These are phyloP conservation scores for Climacium dendroides DNA, from an alignment of 225 moss, liverwort and hornwort species.

Conservation along the genomic window DNA sequence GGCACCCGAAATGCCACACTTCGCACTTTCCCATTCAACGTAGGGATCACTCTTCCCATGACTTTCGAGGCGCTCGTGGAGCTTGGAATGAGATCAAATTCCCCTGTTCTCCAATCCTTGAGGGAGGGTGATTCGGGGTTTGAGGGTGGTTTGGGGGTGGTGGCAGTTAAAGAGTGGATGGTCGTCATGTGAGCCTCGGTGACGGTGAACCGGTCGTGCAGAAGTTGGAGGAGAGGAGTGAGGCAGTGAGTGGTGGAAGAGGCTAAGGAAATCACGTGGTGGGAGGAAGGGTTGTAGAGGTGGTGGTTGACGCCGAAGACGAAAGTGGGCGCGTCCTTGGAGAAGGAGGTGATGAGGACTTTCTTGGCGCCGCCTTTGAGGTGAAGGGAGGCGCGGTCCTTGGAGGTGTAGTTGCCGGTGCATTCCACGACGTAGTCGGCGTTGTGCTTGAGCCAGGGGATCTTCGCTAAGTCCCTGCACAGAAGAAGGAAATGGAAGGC, in stretches of 20 bases:
- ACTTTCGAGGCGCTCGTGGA: constrained; percentile 41
- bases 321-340: constrained; percentile 40
- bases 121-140: neutral
- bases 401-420: constrained; percentile 38
- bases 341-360: constrained; percentile 38
- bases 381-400: constrained; percentile 24
- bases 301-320: constrained; percentile 43
- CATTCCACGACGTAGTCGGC: constrained; percentile 46
- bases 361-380: constrained; percentile 51
- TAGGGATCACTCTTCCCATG: constrained; percentile 24
- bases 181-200: constrained; percentile 32
- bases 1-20: constrained; percentile 37
- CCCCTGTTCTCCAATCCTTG: constrained; percentile 29
- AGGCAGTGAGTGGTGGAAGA: constrained; percentile 48
- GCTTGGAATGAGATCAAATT: constrained; percentile 18
- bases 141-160: neutral
- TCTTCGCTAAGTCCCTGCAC: constrained; percentile 31
- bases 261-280: constrained; percentile 34
- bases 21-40: constrained; percentile 28
- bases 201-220: constrained; percentile 33
- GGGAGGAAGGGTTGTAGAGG: constrained; percentile 25
- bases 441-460: constrained; percentile 33
- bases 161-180: constrained; percentile 34
- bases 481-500: neutral
- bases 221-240: constrained; percentile 36